Conservation (phyloP, 2,329 filamentous ascomycete genomes). For the Sclerotinia subarctica region DNA sequence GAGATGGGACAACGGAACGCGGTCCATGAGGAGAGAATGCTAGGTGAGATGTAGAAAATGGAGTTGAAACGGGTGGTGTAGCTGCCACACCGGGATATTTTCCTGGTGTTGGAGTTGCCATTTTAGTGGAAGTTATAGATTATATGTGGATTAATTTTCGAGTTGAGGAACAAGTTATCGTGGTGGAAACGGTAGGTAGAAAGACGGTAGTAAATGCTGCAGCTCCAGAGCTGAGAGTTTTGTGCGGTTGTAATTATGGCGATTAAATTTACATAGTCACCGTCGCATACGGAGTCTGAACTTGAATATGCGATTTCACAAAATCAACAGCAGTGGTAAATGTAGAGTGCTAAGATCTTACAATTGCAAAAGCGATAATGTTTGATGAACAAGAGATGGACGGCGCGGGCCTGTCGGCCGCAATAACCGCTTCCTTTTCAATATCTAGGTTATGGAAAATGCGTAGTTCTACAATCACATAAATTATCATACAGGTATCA, state of each 20-base stretch:
- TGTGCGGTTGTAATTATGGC: neutral
- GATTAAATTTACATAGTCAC: neutral
- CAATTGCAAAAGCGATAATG: neutral
- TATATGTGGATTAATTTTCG: neutral
- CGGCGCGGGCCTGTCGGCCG: neutral
- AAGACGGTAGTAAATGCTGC: neutral
- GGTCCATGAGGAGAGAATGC: constrained; percentile 54
- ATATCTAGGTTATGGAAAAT: too few species aligned
- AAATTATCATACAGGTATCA: neutral
- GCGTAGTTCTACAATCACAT: too few species aligned
- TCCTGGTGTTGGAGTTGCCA: constrained; percentile 39
- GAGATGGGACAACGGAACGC: constrained; percentile 53
- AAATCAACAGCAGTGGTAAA: neutral
- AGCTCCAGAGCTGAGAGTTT: neutral
- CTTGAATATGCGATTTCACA: neutral
- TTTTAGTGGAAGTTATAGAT: constrained; percentile 18
- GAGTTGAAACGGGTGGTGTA: constrained; percentile 65
- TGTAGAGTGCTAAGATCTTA: neutral
- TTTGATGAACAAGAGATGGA: constrained; percentile 5
- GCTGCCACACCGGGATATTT: constrained; percentile 40
- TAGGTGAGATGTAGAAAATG: constrained; percentile 55
- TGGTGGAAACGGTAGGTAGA: neutral
- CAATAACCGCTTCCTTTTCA: neutral
- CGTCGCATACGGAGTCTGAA: neutral
- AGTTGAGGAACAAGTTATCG: neutral